A percentile compares a stretch with the other conserved stretches of the same genome.
Conservation (phyloP, 108 stramenopile species). For the Fistulifera pelliculosa region DNA sequence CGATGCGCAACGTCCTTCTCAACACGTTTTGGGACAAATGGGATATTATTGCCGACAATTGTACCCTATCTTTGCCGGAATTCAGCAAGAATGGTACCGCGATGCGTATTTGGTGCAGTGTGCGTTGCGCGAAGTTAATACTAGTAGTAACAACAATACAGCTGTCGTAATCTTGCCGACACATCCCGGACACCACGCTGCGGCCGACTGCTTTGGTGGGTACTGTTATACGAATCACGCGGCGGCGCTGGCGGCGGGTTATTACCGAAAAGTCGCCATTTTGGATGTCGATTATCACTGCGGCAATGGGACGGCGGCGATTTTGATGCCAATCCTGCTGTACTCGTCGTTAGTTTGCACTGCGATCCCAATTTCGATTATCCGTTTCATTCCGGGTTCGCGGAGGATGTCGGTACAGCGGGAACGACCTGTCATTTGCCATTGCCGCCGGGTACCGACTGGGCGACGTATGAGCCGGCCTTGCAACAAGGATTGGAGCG, state of each 20-base stretch:
- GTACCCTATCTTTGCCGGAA: constrained; percentile 54
- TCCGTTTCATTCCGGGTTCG: constrained; percentile 74
- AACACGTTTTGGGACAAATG: constrained; percentile 65
- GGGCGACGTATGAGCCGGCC: constrained; percentile 46
- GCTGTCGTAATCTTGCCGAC: constrained; percentile 38
- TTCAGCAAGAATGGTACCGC: constrained; percentile 40
- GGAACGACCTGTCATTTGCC: constrained; percentile 61
- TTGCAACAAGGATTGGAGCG: constrained; percentile 38
- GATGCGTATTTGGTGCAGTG: constrained; percentile 41
- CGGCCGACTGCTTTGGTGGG: constrained; percentile 66
- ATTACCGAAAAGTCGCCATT: constrained; percentile 31
- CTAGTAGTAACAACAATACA: background rate
- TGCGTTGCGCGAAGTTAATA: constrained; percentile 22
- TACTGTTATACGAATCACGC: constrained; percentile 74
- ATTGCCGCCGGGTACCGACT: constrained; percentile 47
- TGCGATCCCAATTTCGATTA: constrained; percentile 75
- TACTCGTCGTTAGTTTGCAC: constrained; percentile 64
- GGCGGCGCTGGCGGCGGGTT: constrained; percentile 44
- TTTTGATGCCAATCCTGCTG: constrained; percentile 50
- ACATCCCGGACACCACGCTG: constrained; percentile 79
- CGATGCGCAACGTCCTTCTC: constrained; percentile 33
- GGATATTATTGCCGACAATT: constrained; percentile 66
- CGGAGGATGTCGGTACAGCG: constrained; percentile 55
- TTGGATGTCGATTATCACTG: constrained; percentile 65
- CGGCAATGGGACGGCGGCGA: constrained; percentile 73